Conservation (phyloP, 768 basidiomycete genomes). For the Lyophyllum decastes region DNA sequence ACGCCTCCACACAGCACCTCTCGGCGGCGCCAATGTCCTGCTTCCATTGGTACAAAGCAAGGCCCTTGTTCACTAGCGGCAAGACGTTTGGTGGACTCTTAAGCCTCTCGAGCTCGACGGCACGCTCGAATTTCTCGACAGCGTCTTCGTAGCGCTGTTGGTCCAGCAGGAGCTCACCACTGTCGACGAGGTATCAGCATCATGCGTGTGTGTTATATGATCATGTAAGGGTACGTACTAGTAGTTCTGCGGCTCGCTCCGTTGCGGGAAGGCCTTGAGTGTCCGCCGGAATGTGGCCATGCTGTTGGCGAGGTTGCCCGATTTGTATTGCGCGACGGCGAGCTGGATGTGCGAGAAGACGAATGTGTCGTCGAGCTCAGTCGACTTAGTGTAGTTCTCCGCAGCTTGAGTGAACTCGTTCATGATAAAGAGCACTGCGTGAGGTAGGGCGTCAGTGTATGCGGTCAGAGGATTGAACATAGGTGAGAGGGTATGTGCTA, state of each 20-base stretch:
- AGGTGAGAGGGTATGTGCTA: not conserved
- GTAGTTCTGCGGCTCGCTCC: constrained; percentile 92
- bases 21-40: constrained; percentile 86
- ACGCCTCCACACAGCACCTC: constrained; percentile 82
- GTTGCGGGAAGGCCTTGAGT: constrained; percentile 79
- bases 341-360: constrained; percentile 98
- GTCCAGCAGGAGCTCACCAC: constrained; percentile 93
- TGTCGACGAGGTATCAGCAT: constrained; percentile 26
- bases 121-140: constrained; percentile 89
- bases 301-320: constrained; percentile 71
- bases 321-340: constrained; percentile 96
- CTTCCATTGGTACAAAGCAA: constrained; percentile 94
- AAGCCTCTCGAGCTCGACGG: constrained; percentile 82
- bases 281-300: constrained; percentile 92
- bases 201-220: not conserved
- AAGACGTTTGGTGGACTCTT: constrained; percentile 83
- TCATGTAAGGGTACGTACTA: constrained; percentile 59
- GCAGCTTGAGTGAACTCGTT: constrained; percentile 85
- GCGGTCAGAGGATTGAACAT: not conserved
- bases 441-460: not conserved
- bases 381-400: constrained; percentile 88
- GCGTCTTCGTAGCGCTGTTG: constrained; percentile 87
- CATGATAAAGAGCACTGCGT: constrained; percentile 89
- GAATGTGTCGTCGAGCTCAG: constrained; percentile 82
- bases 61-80: constrained; percentile 96